Evolutionary conservation across 1,284 basidiomycete species (phyloP), one percentile per base, ranked within the genome.

Genomic region (Malassezia arunalokei): DNA sequence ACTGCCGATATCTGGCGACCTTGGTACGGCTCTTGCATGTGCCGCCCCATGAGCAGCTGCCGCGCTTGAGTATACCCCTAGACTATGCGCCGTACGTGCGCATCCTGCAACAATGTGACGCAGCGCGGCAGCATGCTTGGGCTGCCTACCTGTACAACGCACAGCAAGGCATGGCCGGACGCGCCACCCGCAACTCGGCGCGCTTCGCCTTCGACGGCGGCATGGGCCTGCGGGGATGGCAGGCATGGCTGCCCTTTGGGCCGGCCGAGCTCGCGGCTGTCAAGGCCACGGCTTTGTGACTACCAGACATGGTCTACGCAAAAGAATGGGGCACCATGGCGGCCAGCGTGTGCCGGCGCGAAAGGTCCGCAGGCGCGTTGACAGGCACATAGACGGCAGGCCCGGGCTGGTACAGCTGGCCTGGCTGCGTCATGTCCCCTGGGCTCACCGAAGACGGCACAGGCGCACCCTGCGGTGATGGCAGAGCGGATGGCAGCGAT

Each of bases 201-300:
- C 51, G 48, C 27, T 29, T 52, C 9, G 29, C 47, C 8, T 30
- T 40, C n/a, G 46, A 42, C 32, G 8, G 17, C 32, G 8, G 17
- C 6, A 11, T 9, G 28, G 33, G 27, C 2, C 41, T 15, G n/a
- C 35, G 20, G 8, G 48, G 17, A 29, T 47, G 38, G 15, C 20
- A 31, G 17, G 47, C 45, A n/a, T 57, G 51, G 47, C 44, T 59
- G 14, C 55, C 58, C 9, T 37, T 59, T 5, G 58, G 58, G 4
- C 58, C 54, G 4, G 33, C 31, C 8, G 58, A 59, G 42, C 33
- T n/a, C 1, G 42, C 28, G 8, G 52, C 52, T 9, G 42, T n/a
- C 6, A 40, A 11, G 11, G 14, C 15, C 8, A 50, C 31, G 6
- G n/a, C 24, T 14, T 50, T 24, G 20, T 24, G 20, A 24, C 20